These are phyloP conservation scores for Acanthamoeba lenticulata DNA, from an alignment of 208 protist genomes.

Conservation along the genomic window DNA sequence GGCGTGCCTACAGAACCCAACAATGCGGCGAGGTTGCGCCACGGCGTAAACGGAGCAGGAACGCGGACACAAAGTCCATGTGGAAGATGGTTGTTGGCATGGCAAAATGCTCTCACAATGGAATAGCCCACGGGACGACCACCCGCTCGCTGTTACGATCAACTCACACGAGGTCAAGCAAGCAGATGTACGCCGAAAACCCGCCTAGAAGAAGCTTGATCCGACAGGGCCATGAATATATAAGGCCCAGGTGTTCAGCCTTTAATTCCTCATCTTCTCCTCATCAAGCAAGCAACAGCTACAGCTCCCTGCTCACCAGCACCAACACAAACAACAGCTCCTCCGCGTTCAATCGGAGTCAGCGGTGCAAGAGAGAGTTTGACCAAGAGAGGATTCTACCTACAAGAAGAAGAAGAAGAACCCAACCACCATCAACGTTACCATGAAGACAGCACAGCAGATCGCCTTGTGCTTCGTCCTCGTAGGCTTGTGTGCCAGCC, in stretches of 20 bases:
- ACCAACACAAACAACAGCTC: constrained; percentile 24
- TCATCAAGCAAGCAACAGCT: not conserved
- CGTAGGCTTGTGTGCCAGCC: not conserved
- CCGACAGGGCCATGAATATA: not conserved
- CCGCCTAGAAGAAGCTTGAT: not conserved
- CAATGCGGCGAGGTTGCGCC: too few relatives aligned
- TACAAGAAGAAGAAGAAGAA: not conserved
- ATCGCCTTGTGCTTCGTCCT: not conserved
- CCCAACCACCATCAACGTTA: not conserved
- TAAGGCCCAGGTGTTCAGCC: not conserved
- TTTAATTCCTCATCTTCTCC: not conserved
- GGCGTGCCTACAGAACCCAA: too few relatives aligned
- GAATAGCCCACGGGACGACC: too few relatives aligned
- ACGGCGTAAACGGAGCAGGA: too few relatives aligned
- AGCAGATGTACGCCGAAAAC: not conserved
- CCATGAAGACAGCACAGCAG: too few relatives aligned
- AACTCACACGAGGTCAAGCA: not conserved
- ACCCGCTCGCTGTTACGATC: too few relatives aligned
- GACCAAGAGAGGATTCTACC: not conserved
- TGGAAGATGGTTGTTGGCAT: too few relatives aligned
- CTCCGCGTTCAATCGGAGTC: not conserved
- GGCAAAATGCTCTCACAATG: too few relatives aligned
- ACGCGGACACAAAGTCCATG: too few relatives aligned
- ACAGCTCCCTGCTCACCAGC: not conserved
- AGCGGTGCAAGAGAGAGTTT: not conserved